A percentile compares a stretch with the other conserved stretches of the same genome.
Conservation (phyloP, 192 early-diverging fungal species). For the Coemansia sp. region DNA sequence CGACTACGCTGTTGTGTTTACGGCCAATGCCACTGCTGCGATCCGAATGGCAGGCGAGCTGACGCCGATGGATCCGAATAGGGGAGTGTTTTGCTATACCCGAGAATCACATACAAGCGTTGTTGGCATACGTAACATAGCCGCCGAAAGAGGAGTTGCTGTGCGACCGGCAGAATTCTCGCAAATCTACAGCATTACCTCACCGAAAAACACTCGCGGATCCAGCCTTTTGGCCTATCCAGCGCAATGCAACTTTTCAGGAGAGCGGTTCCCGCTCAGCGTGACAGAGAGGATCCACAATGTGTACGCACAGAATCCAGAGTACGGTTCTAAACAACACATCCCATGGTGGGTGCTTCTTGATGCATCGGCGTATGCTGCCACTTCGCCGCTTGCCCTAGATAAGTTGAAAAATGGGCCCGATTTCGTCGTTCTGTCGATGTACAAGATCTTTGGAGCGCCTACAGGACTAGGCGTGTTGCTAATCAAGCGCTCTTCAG, state of each 20-base stretch:
- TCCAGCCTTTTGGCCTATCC: constrained; percentile 70
- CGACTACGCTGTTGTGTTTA: constrained; percentile 73
- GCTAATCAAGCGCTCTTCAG: constrained; percentile 58
- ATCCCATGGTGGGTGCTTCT: constrained; percentile 62
- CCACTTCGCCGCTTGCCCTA: constrained; percentile 65
- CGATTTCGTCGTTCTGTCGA: constrained; percentile 74
- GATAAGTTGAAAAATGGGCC: constrained; percentile 47
- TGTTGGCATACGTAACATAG: constrained; percentile 68
- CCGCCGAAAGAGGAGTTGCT: constrained; percentile 26
- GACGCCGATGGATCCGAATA: constrained; percentile 57
- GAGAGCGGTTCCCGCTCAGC: constrained; percentile 65
- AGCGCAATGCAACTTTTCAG: constrained; percentile 85
- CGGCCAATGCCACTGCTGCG: constrained; percentile 74
- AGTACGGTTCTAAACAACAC: constrained; percentile 4
- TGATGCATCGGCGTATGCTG: constrained; percentile 71
- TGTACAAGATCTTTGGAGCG: constrained; percentile 90
- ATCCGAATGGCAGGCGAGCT: constrained; percentile 73
- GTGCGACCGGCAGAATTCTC: constrained; percentile 27
- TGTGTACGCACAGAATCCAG: not conserved
- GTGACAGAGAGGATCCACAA: constrained; percentile 56
- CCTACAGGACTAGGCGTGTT: constrained; percentile 82
- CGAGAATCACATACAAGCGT: constrained; percentile 73
- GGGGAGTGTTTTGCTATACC: constrained; percentile 59
- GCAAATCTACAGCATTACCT: constrained; percentile 19
- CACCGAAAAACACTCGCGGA: constrained; percentile 16